These are phyloP conservation scores for Tricholoma terreum DNA, from an alignment of 768 basidiomycete genomes.

Conservation along the genomic window DNA sequence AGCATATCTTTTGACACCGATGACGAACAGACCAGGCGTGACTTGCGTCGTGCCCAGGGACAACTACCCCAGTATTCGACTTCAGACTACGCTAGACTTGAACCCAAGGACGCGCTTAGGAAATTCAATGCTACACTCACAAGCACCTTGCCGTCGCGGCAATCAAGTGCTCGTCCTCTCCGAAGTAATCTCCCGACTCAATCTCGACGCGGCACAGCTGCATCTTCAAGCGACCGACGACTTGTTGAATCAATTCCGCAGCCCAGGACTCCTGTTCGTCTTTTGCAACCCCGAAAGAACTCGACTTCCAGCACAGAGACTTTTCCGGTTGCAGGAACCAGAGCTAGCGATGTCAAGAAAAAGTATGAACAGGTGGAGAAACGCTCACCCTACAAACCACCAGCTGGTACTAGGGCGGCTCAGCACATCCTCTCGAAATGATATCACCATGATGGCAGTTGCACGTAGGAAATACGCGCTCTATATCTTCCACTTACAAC, in stretches of 20 bases:
- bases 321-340: constrained; percentile 36
- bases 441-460: background rate
- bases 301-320: constrained; percentile 24
- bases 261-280: constrained; percentile 4
- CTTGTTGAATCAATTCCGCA: background rate
- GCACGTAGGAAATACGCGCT: too few relatives aligned
- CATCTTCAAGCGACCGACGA: background rate
- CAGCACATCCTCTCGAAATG: background rate
- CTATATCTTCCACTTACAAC: background rate
- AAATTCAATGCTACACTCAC: constrained; percentile 2
- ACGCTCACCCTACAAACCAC: constrained; percentile 34
- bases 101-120: constrained; percentile 8
- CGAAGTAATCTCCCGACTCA: background rate
- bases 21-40: constrained; percentile 22
- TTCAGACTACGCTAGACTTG: background rate
- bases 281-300: background rate
- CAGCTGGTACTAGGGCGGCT: constrained; percentile 34
- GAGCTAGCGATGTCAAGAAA: constrained; percentile 36
- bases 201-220: background rate
- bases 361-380: constrained; percentile 29
- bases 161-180: background rate
- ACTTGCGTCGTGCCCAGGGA: constrained; percentile 4
- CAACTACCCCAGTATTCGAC: background rate
- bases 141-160: constrained; percentile 3
- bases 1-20: constrained; percentile 24